Evolutionary conservation across 805 yeast species (phyloP), one percentile per base, ranked within the genome.

Genomic region (Zygosaccharomyces gambellarensis): DNA sequence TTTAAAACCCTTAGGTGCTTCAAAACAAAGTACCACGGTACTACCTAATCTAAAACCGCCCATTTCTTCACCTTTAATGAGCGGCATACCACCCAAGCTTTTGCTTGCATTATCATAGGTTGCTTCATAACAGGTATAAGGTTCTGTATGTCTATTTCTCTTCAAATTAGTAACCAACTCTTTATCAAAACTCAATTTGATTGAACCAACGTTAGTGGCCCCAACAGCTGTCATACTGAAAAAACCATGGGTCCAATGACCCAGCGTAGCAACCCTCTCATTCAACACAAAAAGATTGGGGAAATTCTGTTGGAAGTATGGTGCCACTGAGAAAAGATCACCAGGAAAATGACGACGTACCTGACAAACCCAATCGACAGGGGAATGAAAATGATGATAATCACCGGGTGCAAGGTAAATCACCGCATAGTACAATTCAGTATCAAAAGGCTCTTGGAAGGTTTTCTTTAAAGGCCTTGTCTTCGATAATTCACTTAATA

Each of bases 211-310:
- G 70, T 94, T 94, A 2, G 99, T 94, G 22, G 99, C 99, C 11
- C 99, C 99, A 10, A 94, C 99, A 0, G 99, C 97, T 0, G 96
- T 92, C 99, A 94, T 94, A 56, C 95, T 85, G 72, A 94, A 94
- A 61, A 94, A 94, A 0, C 99, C 99, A 65, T 94, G 79, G 64
- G 86, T 87, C 99, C 99, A 94, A 61, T 88, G 83, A 1, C 99
- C 99, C 49, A 94, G 76, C 44, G 94, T 71, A 0, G 99, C 95
- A 3, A 94, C 99, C 59, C 99, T 79, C 70, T 94, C 99, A 65
- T 94, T 94, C 58, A 94, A 72, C 3, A 92, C 87, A 65, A 94
- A 94, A 55, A 94, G 77, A 36, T 94, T 92, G 47, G 85, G 84
- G 50, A 94, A 78, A 22, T 95, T 82, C 55, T 79, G 80, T 70